Percentiles rank a stretch among this genome's conserved stretches.
phyloP scores from a whole-genome alignment of 2,329 filamentous ascomycete genomes.

The Penicillium sp. region DNA sequence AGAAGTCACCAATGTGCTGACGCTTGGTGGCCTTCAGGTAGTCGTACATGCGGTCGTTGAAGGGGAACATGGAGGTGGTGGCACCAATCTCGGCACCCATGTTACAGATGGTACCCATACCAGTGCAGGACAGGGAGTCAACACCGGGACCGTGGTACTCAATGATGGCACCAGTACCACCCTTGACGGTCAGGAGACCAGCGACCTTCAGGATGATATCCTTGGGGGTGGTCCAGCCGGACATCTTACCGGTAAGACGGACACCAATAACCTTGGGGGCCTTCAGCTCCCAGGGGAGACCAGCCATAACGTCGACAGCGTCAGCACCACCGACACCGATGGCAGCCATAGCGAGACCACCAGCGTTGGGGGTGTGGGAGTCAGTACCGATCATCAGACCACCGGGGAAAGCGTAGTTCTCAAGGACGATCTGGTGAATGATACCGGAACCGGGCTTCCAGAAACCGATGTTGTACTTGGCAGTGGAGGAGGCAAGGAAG shows the following conservation, averaged over 20 bases:
- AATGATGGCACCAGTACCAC: constrained; percentile 90
- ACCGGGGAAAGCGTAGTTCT: constrained; percentile 99
- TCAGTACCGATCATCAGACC: constrained; percentile 97
- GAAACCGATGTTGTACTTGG: constrained; percentile 99
- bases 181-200: constrained; percentile 85
- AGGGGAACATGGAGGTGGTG: constrained; percentile 95
- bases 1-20: constrained; percentile 66
- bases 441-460: constrained; percentile 99
- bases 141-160: constrained; percentile 93
- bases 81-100: constrained; percentile 89
- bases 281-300: constrained; percentile 96
- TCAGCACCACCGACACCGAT: constrained; percentile 98
- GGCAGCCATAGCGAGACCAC: constrained; percentile 91
- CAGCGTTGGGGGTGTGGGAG: constrained; percentile 93
- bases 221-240: constrained; percentile 91
- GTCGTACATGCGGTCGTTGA: constrained; percentile 76
- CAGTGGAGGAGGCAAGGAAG: constrained; percentile 89
- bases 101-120: constrained; percentile 89
- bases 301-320: constrained; percentile 93
- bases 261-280: constrained; percentile 70
- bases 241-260: constrained; percentile 64
- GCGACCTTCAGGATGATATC: constrained; percentile 91
- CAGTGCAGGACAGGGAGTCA: constrained; percentile 83
- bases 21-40: constrained; percentile 86
- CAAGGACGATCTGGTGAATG: constrained; percentile 97